Conservation (phyloP, 495 filamentous ascomycete genomes). For the Penicillium ochrochloron region DNA sequence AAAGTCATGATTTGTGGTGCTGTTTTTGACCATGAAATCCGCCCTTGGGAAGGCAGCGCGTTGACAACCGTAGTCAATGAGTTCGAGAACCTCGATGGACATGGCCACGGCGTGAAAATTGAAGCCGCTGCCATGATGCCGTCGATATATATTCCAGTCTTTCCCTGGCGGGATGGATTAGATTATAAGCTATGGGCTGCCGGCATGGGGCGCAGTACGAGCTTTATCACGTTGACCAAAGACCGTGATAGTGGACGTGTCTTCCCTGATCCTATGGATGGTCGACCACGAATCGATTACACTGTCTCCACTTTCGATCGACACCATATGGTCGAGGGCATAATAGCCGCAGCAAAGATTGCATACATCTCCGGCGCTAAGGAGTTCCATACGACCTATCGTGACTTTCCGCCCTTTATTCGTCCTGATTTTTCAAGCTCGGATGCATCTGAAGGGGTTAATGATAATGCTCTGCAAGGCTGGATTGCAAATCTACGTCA, state of each 20-base stretch:
- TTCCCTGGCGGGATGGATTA: conserved; percentile 66
- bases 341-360: conserved; percentile 72
- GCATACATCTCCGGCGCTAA: conserved; percentile 74
- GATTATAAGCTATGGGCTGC: conserved; percentile 70
- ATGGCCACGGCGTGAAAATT: conserved; percentile 82
- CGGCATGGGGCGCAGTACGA: conserved; percentile 63
- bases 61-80: conserved; percentile 77
- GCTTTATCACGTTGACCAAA: conserved; percentile 70
- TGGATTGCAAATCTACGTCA: conserved; percentile 70
- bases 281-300: conserved; percentile 68
- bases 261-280: conserved; percentile 72
- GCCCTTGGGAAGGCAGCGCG: conserved; percentile 79
- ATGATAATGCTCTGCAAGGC: conserved; percentile 64
- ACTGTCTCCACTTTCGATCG: conserved; percentile 70
- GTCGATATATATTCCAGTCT: conserved; percentile 55
- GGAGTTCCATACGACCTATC: conserved; percentile 69
- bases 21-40: conserved; percentile 65
- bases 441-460: conserved; percentile 57
- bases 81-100: conserved; percentile 80
- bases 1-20: conserved; percentile 59
- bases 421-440: conserved; percentile 46
- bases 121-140: conserved; percentile 72
- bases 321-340: conserved; percentile 66
- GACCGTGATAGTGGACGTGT: conserved; percentile 77
- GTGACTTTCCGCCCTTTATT: conserved; percentile 68